Percentiles rank a stretch among this genome's conserved stretches.
These are phyloP conservation scores for Cercospora citrullina DNA, from an alignment of 2,329 filamentous ascomycete species.

Conservation along the genomic window DNA sequence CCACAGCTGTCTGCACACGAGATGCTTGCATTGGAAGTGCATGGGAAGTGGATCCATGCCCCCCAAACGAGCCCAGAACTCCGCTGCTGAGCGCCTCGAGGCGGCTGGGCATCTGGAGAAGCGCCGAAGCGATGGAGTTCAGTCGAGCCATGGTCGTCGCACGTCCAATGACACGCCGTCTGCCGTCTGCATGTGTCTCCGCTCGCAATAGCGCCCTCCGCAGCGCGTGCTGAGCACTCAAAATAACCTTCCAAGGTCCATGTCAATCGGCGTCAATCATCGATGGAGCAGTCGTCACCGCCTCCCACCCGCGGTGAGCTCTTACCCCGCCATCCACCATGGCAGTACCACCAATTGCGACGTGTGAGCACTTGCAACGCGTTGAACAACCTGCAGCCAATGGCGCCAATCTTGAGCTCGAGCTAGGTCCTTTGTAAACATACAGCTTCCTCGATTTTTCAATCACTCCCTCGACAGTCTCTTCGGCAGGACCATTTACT, in stretches of 20 bases:
- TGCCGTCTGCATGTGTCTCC: not conserved
- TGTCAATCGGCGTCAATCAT: constrained; percentile 4
- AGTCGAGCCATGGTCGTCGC: not conserved
- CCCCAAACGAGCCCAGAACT: not conserved
- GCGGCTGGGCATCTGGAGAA: constrained; percentile 1
- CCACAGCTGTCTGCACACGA: constrained; percentile 6
- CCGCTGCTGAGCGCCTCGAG: not conserved
- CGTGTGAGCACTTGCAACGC: constrained; percentile 10
- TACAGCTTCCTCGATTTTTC: constrained; percentile 4
- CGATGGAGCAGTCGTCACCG: not conserved
- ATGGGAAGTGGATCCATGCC: not conserved
- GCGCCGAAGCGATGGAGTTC: constrained; percentile 5
- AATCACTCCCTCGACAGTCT: not conserved
- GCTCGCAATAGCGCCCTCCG: not conserved
- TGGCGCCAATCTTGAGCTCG: constrained; percentile 9
- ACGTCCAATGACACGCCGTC: not conserved
- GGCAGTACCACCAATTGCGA: constrained; percentile 6
- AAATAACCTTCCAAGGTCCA: not conserved
- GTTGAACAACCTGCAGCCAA: constrained; percentile 13
- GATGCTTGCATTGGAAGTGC: constrained; percentile 4
- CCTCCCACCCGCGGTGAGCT: not conserved
- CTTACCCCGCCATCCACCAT: constrained; percentile 7
- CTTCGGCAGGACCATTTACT: not conserved
- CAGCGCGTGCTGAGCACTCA: not conserved
- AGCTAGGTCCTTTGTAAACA: constrained; percentile 10